Evolutionary conservation across 2,329 filamentous ascomycete species (phyloP).

Genomic region (Apiospora rasikravindrae): DNA sequence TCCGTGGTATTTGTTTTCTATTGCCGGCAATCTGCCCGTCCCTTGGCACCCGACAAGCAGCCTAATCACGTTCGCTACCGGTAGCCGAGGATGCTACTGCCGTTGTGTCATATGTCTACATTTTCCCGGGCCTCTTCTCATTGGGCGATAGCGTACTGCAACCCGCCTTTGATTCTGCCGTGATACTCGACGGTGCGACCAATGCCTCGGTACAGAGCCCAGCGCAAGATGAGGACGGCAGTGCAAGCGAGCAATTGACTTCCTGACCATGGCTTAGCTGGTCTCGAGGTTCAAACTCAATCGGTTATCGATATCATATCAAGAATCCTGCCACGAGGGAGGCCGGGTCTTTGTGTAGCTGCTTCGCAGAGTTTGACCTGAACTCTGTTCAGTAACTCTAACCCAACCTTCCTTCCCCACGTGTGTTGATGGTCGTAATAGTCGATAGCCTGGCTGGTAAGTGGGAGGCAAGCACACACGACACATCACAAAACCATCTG

Average conservation of each 20-base stretch:
- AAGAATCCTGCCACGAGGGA: background rate
- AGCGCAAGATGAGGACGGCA: background rate
- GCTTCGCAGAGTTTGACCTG: background rate
- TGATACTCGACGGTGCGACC: conserved; percentile 4
- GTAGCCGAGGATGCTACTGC: conserved; percentile 5
- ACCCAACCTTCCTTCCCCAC: conserved; percentile 9
- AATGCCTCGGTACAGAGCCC: conserved; percentile 5
- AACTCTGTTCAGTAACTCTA: background rate
- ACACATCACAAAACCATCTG: conserved; percentile 3
- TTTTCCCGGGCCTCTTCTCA: background rate
- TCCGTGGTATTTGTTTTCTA: background rate
- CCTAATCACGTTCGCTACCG: background rate
- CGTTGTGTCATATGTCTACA: conserved; percentile 5
- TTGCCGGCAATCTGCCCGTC: background rate
- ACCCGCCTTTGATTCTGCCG: conserved; percentile 10
- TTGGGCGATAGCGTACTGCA: background rate
- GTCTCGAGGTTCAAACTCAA: background rate
- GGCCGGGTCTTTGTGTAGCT: background rate
- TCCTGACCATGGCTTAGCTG: background rate
- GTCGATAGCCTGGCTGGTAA: background rate
- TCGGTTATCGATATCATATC: conserved; percentile 12
- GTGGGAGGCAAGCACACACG: background rate
- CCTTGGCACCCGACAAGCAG: conserved; percentile 8
- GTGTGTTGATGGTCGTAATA: background rate
- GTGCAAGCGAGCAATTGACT: background rate